These are phyloP conservation scores for Cylindrotheca closterium DNA, from an alignment of 108 stramenopile species.

Conservation along the genomic window DNA sequence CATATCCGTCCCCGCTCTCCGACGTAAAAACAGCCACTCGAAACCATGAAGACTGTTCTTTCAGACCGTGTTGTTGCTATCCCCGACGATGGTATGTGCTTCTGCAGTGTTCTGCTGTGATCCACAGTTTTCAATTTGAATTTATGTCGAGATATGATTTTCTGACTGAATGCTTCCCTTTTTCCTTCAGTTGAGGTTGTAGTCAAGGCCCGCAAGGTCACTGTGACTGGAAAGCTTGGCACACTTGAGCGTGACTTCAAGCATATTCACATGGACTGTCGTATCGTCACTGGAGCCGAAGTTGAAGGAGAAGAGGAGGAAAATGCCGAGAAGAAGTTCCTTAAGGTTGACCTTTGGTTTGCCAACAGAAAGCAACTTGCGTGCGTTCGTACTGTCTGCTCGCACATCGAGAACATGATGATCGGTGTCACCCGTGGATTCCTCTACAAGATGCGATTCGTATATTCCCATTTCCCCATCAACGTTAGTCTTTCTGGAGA, in stretches of 20 bases:
- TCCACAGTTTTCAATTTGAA: background rate
- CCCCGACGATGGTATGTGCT: conserved; percentile 65
- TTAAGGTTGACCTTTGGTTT: conserved; percentile 98
- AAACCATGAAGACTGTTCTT: conserved; percentile 84
- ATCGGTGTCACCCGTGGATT: conserved; percentile 98
- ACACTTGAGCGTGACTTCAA: conserved; percentile 91
- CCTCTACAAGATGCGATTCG: conserved; percentile 99
- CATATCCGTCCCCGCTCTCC: no score
- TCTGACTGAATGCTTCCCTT: background rate
- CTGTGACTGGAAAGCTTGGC: conserved; percentile 94
- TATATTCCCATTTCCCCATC: conserved; percentile 99
- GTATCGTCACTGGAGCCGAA: conserved; percentile 37
- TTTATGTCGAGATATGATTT: no score
- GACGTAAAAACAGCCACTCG: background rate
- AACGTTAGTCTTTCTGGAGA: conserved; percentile 85
- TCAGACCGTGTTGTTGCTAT: conserved; percentile 74
- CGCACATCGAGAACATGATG: conserved; percentile 99
- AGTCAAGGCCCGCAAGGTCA: conserved; percentile 84
- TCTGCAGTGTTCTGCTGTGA: background rate
- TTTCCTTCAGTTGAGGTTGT: conserved; percentile 73
- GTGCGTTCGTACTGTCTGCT: conserved; percentile 95
- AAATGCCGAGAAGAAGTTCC: conserved; percentile 39
- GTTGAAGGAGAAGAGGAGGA: conserved; percentile 35
- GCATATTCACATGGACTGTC: conserved; percentile 91
- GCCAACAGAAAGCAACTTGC: conserved; percentile 97